phyloP scores from a whole-genome alignment of 164 flowering plant species.

The Warburgia ugandensis region DNA sequence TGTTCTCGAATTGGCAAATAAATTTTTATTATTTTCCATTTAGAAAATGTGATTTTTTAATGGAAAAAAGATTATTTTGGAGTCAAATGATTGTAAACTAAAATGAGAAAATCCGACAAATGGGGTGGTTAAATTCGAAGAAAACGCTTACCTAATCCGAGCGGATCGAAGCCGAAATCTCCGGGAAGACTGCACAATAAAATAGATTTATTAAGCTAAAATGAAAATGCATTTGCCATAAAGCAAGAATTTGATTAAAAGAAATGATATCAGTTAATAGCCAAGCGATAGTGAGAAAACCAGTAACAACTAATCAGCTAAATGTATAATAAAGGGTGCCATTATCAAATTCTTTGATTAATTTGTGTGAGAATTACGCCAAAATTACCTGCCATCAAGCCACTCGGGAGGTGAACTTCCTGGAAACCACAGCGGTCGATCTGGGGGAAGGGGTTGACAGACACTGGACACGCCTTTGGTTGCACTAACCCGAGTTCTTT shows the following conservation, averaged over 20 bases:
- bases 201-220: too few relatives aligned
- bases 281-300: neutral
- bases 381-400: constrained; percentile 80
- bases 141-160: constrained; percentile 63
- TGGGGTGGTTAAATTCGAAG: neutral
- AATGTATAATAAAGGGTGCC: neutral
- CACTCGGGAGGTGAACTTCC: constrained; percentile 82
- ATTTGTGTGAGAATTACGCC: too few relatives aligned
- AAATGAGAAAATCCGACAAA: neutral
- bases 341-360: neutral
- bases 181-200: constrained; percentile 66
- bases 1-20: too few relatives aligned
- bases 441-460: constrained; percentile 82
- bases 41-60: too few relatives aligned
- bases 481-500: constrained; percentile 28
- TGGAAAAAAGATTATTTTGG: too few relatives aligned
- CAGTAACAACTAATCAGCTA: neutral
- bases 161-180: constrained; percentile 95
- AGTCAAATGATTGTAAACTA: too few relatives aligned
- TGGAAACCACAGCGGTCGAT: constrained; percentile 93
- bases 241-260: neutral
- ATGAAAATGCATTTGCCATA: neutral
- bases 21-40: too few relatives aligned
- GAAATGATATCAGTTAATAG: neutral
- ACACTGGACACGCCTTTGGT: constrained; percentile 70